These are phyloP conservation scores for Colletotrichum navitas DNA, from an alignment of 2,329 filamentous ascomycete species.

Conservation along the genomic window DNA sequence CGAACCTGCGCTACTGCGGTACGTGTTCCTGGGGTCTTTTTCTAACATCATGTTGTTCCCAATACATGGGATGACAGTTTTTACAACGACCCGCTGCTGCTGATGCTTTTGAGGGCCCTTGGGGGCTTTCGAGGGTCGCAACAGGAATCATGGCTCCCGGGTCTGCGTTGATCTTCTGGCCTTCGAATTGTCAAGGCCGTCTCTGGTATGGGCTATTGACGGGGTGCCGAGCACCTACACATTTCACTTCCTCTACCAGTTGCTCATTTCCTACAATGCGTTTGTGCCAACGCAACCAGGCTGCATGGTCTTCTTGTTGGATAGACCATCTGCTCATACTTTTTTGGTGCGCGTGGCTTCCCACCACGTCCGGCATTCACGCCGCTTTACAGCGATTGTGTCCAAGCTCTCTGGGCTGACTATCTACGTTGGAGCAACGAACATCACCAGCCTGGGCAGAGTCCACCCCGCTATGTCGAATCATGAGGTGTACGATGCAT, in stretches of 20 bases:
- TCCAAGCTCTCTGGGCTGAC: background rate
- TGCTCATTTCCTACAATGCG: too few relatives aligned
- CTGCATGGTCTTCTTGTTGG: background rate
- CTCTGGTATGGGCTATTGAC: background rate
- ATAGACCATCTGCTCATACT: background rate
- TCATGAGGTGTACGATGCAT: background rate
- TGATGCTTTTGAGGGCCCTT: background rate
- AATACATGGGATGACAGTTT: slow-evolving; percentile 38
- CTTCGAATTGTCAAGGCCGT: background rate
- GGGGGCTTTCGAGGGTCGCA: background rate
- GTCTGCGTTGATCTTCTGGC: background rate
- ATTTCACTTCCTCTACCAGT: background rate
- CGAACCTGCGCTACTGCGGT: slow-evolving; percentile 21
- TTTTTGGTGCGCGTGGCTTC: background rate
- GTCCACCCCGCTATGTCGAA: background rate
- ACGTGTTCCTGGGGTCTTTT: slow-evolving; percentile 28
- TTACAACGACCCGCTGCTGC: slow-evolving; percentile 3
- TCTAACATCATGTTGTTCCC: slow-evolving; percentile 35
- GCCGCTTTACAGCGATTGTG: background rate
- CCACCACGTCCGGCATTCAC: too few relatives aligned
- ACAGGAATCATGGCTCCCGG: background rate
- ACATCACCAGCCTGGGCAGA: background rate
- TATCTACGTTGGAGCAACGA: background rate
- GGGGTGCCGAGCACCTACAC: background rate
- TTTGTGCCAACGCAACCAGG: background rate